These are phyloP conservation scores for Lipomyces anomalus DNA, from an alignment of 805 yeast genomes.

Conservation along the genomic window DNA sequence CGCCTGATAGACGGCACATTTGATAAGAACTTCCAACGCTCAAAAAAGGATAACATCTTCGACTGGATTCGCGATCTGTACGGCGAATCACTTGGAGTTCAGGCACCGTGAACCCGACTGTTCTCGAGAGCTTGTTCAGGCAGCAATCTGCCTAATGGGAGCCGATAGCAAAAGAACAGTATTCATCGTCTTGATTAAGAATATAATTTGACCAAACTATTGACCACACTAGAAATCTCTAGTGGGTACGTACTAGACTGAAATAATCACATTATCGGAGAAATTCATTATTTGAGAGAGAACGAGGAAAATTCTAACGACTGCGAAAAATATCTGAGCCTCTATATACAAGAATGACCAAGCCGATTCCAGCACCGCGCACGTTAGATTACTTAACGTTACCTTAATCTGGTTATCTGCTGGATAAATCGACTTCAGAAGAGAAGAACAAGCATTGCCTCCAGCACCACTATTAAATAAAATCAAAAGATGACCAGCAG, in stretches of 20 bases:
- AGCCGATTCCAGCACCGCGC: constrained; percentile 53
- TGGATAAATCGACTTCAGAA: constrained; percentile 59
- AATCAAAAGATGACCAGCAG: constrained; percentile 38
- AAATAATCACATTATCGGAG: constrained; percentile 46
- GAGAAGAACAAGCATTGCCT: constrained; percentile 50
- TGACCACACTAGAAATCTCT: constrained; percentile 55
- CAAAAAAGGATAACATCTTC: too few species aligned
- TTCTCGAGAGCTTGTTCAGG: too few species aligned
- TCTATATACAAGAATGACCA: constrained; percentile 24
- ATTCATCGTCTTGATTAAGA: constrained; percentile 44
- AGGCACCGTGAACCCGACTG: too few species aligned
- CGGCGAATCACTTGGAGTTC: too few species aligned
- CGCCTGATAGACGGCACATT: too few species aligned
- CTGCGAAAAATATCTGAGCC: constrained; percentile 47
- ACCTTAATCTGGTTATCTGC: constrained; percentile 40
- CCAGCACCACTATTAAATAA: constrained; percentile 32
- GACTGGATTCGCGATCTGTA: too few species aligned
- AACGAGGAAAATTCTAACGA: constrained; percentile 50
- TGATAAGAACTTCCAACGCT: too few species aligned
- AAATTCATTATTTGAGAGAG: constrained; percentile 50
- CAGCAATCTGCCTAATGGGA: too few species aligned
- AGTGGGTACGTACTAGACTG: constrained; percentile 52
- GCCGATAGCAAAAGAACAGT: constrained; percentile 48
- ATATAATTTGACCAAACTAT: constrained; percentile 59
- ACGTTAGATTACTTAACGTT: constrained; percentile 45